Evolutionary conservation across 495 filamentous ascomycete genomes (phyloP), one percentile per base, ranked within the genome.

Genomic region (Penicillium subrubescens): DNA sequence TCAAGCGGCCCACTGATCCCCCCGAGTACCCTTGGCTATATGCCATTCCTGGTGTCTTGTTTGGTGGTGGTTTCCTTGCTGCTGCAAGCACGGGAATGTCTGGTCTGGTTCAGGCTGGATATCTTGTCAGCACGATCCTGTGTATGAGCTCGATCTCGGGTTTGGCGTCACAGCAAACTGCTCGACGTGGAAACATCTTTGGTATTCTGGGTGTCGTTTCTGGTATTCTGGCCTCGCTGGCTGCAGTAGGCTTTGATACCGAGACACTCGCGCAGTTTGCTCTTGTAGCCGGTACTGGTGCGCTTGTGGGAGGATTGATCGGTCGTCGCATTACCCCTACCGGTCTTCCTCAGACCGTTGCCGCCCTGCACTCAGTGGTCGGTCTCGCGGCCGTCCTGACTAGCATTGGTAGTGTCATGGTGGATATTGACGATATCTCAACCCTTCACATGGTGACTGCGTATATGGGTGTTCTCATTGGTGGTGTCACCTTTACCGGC

Each of bases 1-100:
- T 94, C 73, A 90, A 89, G 63, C 86, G 88, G 79, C 85, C 89
- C 3, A 92, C 89, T 21, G 91, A 94, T 72, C 91, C 90, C 48
- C 86, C 89, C 2, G 91, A 94, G 70, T 94, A 92, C 58, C 90
- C 90, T 0, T 94, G 90, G 90, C 79, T 94, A 0, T 94, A 92
- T 73, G 89, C 86, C 1, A 80, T 94, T 57, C 91, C 91, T 0
- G 91, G 83, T 29, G 71, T 88, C 8, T 62, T 93, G 5, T 94
- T 94, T 66, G 88, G 87, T 10, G 91, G 90, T 43, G 91, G 91
- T 2, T 93, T 89, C 73, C 69, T 93, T 35, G 89, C 86, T 19
- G 90, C 91, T 34, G 89, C 89, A 5, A 85, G 84, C 25, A 92
- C 90, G 12, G 91, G 90, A 10, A 90, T 92, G 74, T 87, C 89